A percentile compares a stretch with the other conserved stretches of the same genome.
phyloP scores from a whole-genome alignment of 805 yeast species.

The Cyberlindnera maclurae region DNA sequence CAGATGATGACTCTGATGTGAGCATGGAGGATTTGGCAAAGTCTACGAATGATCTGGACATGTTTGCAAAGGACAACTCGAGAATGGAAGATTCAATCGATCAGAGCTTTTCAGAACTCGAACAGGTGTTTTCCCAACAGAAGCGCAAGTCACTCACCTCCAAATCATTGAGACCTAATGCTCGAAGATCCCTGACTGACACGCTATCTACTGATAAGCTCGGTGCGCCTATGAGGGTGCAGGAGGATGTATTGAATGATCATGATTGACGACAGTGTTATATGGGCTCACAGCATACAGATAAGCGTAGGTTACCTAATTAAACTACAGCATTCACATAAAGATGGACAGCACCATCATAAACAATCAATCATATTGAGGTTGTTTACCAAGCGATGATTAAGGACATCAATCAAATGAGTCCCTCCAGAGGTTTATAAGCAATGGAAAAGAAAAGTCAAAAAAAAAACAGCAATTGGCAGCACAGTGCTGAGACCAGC shows the following conservation, averaged over 20 bases:
- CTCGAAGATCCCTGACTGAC: conserved; percentile 4
- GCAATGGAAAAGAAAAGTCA: conserved; percentile 1
- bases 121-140: conserved; percentile 11
- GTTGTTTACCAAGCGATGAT: not conserved
- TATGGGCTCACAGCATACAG: not conserved
- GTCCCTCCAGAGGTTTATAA: not conserved
- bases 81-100: conserved; percentile 11
- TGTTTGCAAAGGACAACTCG: conserved; percentile 7
- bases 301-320: not conserved
- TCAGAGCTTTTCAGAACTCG: conserved; percentile 15
- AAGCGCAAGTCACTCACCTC: conserved; percentile 23
- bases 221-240: conserved; percentile 15
- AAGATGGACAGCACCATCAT: not conserved
- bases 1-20: conserved; percentile 18
- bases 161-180: conserved; percentile 14
- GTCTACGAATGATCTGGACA: conserved; percentile 16
- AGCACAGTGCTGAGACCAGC: no score
- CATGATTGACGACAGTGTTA: not conserved
- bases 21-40: conserved; percentile 22
- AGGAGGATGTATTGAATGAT: conserved; percentile 2
- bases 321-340: not conserved
- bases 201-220: conserved; percentile 3
- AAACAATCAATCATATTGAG: not conserved
- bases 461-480: conserved; percentile 1
- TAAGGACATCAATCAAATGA: no score